Conservation (phyloP, 2,329 filamentous ascomycete species). For the Fragosphaeria purpurea region DNA sequence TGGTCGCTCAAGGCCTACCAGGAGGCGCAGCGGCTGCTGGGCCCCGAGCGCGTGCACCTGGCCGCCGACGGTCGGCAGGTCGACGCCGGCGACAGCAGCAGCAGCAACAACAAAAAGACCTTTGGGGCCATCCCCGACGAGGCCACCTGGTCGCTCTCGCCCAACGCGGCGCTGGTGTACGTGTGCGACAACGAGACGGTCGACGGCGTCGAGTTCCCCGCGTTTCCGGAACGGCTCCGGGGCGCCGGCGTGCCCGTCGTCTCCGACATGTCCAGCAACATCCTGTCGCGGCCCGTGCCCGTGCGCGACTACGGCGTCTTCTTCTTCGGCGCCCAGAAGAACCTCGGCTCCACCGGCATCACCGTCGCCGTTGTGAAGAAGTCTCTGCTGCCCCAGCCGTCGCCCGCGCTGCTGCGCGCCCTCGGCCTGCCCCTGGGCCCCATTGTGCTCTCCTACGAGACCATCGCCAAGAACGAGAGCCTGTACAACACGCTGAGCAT, state of each 20-base stretch:
- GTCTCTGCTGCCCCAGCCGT: conserved; percentile 63
- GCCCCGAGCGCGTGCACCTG: conserved; percentile 70
- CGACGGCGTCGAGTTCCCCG: conserved; percentile 82
- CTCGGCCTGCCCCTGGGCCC: conserved; percentile 71
- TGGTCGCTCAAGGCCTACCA: conserved; percentile 86
- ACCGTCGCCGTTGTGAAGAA: conserved; percentile 82
- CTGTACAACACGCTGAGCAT: conserved; percentile 95
- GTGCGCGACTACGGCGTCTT: conserved; percentile 71
- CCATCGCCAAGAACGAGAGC: conserved; percentile 83
- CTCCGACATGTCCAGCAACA: conserved; percentile 91
- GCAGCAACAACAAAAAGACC: conserved; percentile 54
- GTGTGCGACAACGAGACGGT: conserved; percentile 93
- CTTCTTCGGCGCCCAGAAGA: conserved; percentile 94
- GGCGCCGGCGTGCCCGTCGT: conserved; percentile 57
- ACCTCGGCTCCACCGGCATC: conserved; percentile 76
- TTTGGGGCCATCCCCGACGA: conserved; percentile 77
- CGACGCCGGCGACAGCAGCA: conserved; percentile 23
- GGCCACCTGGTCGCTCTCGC: conserved; percentile 63
- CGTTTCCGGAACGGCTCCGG: conserved; percentile 55
- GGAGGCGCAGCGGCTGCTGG: conserved; percentile 70
- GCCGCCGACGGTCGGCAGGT: conserved; percentile 23
- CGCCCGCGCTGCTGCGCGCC: conserved; percentile 58
- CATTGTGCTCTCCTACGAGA: conserved; percentile 72
- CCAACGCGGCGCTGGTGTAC: conserved; percentile 66
- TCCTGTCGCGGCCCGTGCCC: conserved; percentile 70